phyloP scores from a whole-genome alignment of 331 rosid species.

The Phaseolus coccineus region DNA sequence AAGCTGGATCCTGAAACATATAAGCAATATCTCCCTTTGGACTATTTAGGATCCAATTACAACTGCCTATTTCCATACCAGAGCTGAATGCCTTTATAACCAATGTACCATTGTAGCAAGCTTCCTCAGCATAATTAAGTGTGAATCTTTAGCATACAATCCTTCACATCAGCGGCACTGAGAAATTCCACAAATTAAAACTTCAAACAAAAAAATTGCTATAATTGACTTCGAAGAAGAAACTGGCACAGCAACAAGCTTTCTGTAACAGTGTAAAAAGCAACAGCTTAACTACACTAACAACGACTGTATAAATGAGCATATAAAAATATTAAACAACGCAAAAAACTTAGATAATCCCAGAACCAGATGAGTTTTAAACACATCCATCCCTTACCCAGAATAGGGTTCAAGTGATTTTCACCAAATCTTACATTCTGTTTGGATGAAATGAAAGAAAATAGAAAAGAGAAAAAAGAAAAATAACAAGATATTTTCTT shows the following conservation, averaged over 20 bases:
- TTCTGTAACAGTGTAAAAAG: not conserved
- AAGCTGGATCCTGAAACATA: conserved; percentile 83
- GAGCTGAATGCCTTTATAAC: conserved; percentile 84
- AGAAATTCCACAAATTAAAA: conserved; percentile 54
- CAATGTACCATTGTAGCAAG: conserved; percentile 80
- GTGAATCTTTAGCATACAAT: conserved; percentile 68
- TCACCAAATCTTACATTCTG: not conserved
- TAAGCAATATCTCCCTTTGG: conserved; percentile 71
- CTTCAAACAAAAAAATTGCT: conserved; percentile 33
- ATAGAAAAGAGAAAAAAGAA: not conserved
- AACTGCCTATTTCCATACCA: conserved; percentile 86
- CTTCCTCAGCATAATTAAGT: conserved; percentile 78
- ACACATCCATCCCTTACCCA: not conserved
- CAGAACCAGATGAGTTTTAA: conserved; percentile 3
- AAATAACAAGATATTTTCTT: not conserved
- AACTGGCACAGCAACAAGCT: conserved; percentile 21
- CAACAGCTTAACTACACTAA: conserved; percentile 14
- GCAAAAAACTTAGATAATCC: not conserved
- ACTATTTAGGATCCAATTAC: conserved; percentile 81
- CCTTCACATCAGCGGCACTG: conserved; percentile 92
- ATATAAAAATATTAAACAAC: not conserved
- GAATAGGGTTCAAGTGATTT: conserved; percentile 5
- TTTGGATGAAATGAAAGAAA: not conserved
- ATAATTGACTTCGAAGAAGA: conserved; percentile 20
- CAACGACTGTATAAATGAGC: not conserved